phyloP scores from a whole-genome alignment of 2,329 filamentous ascomycete genomes.

The Apiospora malaysiana region DNA sequence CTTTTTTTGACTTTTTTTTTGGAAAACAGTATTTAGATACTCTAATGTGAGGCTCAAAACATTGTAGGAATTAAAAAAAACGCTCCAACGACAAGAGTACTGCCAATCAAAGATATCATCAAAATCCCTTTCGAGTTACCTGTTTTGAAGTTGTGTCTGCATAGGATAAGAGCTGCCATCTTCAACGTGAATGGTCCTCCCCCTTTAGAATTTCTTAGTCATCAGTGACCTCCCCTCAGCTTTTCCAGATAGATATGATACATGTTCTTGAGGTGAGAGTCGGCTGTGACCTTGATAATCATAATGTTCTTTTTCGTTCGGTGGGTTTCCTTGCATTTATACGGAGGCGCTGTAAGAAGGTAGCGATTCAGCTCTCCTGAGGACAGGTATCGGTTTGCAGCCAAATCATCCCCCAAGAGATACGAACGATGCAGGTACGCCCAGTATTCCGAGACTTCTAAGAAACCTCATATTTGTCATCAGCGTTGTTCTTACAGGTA shows the following conservation, averaged over 20 bases:
- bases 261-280: background rate
- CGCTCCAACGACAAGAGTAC: too few species aligned
- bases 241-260: background rate
- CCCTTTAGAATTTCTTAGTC: background rate
- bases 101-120: too few species aligned
- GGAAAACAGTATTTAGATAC: too few species aligned
- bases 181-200: background rate
- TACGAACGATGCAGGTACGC: background rate
- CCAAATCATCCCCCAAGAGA: background rate
- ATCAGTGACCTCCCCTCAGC: too few species aligned
- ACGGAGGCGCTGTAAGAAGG: background rate
- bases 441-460: background rate
- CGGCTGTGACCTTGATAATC: background rate
- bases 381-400: background rate
- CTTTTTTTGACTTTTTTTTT: too few species aligned
- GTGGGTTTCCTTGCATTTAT: background rate
- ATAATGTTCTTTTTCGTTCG: background rate
- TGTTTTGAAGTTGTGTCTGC: background rate
- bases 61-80: too few species aligned
- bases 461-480: background rate
- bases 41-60: too few species aligned
- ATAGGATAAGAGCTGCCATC: background rate
- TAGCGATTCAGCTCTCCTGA: background rate
- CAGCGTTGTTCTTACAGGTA: background rate
- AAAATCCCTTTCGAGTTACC: too few species aligned